Conservation (phyloP, 805 yeast genomes). For the Hagleromyces aurorensis region DNA sequence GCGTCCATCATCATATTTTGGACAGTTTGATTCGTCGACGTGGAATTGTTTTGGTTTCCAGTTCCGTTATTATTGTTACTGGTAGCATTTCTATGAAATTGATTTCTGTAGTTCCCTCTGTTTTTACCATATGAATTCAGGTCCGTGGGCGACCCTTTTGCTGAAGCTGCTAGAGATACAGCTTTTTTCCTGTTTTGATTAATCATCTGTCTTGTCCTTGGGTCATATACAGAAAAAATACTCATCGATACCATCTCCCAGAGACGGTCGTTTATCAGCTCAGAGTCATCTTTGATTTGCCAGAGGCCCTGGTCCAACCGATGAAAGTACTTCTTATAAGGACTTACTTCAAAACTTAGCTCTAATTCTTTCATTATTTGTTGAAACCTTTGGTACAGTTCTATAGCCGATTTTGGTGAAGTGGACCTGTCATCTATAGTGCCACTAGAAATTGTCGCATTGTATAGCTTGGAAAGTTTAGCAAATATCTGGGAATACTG, state of each 20-base stretch:
- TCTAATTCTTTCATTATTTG: constrained; percentile 30
- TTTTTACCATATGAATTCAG: constrained; percentile 3
- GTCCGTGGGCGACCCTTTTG: constrained; percentile 19
- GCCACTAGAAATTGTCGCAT: constrained; percentile 20
- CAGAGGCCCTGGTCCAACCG: constrained; percentile 22
- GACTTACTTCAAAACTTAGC: constrained; percentile 25
- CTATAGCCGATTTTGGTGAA: constrained; percentile 29
- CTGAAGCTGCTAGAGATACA: constrained; percentile 15
- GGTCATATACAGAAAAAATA: constrained; percentile 23
- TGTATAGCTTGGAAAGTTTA: constrained; percentile 25
- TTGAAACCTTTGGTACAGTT: constrained; percentile 28
- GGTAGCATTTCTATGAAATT: constrained; percentile 3
- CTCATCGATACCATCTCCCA: constrained; percentile 25
- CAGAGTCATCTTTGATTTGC: constrained; percentile 25
- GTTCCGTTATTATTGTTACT: constrained; percentile 4
- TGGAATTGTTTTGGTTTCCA: constrained; percentile 4
- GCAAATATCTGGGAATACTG: constrained; percentile 19
- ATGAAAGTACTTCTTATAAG: constrained; percentile 26
- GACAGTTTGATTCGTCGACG: constrained; percentile 13
- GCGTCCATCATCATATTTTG: constrained; percentile 17
- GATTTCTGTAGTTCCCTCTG: constrained; percentile 2
- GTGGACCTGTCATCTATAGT: constrained; percentile 25
- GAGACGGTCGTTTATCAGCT: constrained; percentile 19
- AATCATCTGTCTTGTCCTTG: constrained; percentile 23
- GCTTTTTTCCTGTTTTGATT: constrained; percentile 17